A percentile compares a stretch with the other conserved stretches of the same genome.
phyloP scores from a whole-genome alignment of 2,329 filamentous ascomycete genomes.

The Trichoderma harzianum region DNA sequence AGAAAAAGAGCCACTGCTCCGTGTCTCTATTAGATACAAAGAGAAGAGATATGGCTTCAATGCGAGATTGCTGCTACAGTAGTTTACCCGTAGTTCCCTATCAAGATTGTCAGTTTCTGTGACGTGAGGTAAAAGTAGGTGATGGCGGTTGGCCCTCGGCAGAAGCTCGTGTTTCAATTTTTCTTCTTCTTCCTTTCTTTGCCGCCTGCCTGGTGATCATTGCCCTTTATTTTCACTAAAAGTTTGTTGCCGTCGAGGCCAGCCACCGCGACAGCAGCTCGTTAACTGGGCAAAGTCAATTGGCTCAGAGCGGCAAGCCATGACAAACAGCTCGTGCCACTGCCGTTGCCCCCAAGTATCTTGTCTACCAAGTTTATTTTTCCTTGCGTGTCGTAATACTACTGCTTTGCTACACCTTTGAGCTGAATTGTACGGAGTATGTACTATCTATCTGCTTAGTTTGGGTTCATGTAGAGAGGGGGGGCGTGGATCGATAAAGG shows the following conservation, averaged over 20 bases:
- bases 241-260: slow-evolving; percentile 7
- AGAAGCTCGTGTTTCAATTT: not conserved
- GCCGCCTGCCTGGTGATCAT: not conserved
- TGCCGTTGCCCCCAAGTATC: slow-evolving; percentile 10
- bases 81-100: not conserved
- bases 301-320: slow-evolving; percentile 1
- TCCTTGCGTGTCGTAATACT: not conserved
- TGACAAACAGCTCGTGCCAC: slow-evolving; percentile 4
- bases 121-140: not conserved
- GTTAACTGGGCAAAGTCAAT: not conserved
- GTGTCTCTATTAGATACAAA: not conserved
- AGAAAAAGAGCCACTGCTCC: not conserved
- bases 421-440: not conserved
- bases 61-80: not conserved
- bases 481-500: not conserved
- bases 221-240: not conserved
- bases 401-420: not conserved
- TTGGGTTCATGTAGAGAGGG: not conserved
- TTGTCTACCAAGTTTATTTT: not conserved
- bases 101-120: not conserved
- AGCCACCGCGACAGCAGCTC: not conserved
- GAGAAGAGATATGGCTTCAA: not conserved
- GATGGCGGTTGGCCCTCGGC: not conserved
- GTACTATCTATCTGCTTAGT: not conserved
- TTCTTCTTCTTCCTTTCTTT: not conserved